These are phyloP conservation scores for Pichia sp. DNA, from an alignment of 1,139 yeast species.

Conservation along the genomic window DNA sequence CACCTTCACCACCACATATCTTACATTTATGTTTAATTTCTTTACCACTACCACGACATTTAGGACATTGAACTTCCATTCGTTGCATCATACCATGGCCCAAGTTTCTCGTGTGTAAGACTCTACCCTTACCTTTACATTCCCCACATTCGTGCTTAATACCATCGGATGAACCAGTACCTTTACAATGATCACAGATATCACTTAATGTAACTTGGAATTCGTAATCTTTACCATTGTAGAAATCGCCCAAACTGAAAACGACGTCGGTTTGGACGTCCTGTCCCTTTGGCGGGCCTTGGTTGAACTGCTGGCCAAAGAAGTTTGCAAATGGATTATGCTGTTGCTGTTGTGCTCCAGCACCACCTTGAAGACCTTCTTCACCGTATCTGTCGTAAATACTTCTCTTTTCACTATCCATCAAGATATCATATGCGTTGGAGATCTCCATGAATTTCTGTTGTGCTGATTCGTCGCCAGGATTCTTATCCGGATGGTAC, in stretches of 20 bases:
- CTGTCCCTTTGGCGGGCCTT: constrained; percentile 53
- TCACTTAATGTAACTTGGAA: constrained; percentile 71
- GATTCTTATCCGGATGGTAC: constrained; percentile 95
- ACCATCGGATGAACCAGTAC: constrained; percentile 84
- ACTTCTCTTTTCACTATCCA: constrained; percentile 68
- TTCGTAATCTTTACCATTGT: constrained; percentile 60
- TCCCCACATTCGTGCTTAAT: constrained; percentile 57
- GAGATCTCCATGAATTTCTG: constrained; percentile 87
- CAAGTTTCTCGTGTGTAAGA: constrained; percentile 66
- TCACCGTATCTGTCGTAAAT: constrained; percentile 82
- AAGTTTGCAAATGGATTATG: constrained; percentile 35
- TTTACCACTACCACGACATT: constrained; percentile 77
- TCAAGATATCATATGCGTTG: constrained; percentile 88
- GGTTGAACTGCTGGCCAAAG: constrained; percentile 18
- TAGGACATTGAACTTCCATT: constrained; percentile 74
- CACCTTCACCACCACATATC: constrained; percentile 70
- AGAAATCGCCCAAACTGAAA: constrained; percentile 64
- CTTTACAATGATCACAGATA: constrained; percentile 73
- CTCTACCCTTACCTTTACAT: constrained; percentile 77
- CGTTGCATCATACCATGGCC: constrained; percentile 93
- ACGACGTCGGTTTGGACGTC: constrained; percentile 57
- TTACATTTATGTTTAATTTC: constrained; percentile 62
- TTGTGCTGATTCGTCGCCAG: constrained; percentile 75
- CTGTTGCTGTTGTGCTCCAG: constrained; percentile 32
- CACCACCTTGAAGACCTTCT: constrained; percentile 62